These are phyloP conservation scores for Musa beccarii DNA, from an alignment of 176 grass and related monocot genomes.

Conservation along the genomic window DNA sequence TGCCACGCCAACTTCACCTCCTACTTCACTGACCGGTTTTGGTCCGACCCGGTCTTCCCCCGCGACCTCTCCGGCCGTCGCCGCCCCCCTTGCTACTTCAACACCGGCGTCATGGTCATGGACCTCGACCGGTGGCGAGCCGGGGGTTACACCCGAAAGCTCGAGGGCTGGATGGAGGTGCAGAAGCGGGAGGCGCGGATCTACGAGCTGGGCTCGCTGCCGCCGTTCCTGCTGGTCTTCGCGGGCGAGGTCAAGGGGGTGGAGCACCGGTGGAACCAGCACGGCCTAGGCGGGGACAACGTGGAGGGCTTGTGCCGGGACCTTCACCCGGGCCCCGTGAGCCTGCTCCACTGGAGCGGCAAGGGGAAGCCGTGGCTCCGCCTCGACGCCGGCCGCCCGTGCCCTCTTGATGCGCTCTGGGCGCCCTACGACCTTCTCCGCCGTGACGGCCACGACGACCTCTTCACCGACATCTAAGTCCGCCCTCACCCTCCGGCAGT, in stretches of 20 bases:
- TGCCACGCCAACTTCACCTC: constrained; percentile 91
- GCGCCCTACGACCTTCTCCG: constrained; percentile 75
- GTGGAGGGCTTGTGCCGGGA: constrained; percentile 67
- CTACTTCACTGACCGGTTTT: constrained; percentile 86
- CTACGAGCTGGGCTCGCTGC: constrained; percentile 77
- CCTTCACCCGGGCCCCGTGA: constrained; percentile 77
- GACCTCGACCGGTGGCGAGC: constrained; percentile 68
- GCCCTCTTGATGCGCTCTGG: constrained; percentile 83
- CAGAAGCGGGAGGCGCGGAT: constrained; percentile 86
- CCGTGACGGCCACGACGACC: constrained; percentile 21
- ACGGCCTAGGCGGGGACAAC: constrained; percentile 88
- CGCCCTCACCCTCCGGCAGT: too few relatives aligned
- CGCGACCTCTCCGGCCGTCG: constrained; percentile 45
- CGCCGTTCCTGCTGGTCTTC: constrained; percentile 79
- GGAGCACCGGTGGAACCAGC: constrained; percentile 89
- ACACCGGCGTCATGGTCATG: constrained; percentile 86
- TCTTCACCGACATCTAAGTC: neutral
- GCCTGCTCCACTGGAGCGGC: constrained; percentile 93
- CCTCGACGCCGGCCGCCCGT: constrained; percentile 57
- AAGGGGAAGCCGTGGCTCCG: constrained; percentile 95
- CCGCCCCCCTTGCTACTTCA: constrained; percentile 37
- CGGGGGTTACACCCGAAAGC: constrained; percentile 50
- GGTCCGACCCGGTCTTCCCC: constrained; percentile 41
- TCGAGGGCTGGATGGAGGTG: constrained; percentile 96
- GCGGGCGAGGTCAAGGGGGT: constrained; percentile 78